Evolutionary conservation across 1,284 basidiomycete species (phyloP).

Genomic region (Trametes hirsuta): DNA sequence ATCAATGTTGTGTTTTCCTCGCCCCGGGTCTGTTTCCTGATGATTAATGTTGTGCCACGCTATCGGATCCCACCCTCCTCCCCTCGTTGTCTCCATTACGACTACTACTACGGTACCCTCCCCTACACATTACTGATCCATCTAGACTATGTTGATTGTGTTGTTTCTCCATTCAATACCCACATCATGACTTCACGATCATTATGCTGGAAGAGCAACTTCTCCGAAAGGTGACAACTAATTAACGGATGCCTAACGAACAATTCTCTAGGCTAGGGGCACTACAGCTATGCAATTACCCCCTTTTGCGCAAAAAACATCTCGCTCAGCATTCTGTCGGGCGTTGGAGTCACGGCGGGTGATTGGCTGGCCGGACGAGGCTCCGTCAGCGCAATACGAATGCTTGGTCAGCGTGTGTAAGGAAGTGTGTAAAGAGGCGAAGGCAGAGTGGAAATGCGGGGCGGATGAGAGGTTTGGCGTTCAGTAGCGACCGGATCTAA

Average conservation of each 20-base stretch:
- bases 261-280: too few relatives aligned
- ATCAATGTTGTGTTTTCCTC: constrained; percentile 12
- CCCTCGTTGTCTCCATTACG: constrained; percentile 4
- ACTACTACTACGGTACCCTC: constrained; percentile 16
- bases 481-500: background rate
- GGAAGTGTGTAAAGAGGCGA: too few relatives aligned
- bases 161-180: constrained; percentile 10
- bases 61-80: constrained; percentile 11
- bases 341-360: too few relatives aligned
- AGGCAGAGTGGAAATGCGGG: too few relatives aligned
- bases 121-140: constrained; percentile 17
- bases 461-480: background rate
- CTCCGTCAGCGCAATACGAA: too few relatives aligned
- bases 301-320: too few relatives aligned
- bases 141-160: constrained; percentile 26
- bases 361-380: too few relatives aligned
- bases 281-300: too few relatives aligned
- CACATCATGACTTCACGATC: constrained; percentile 2
- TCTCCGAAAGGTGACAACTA: too few relatives aligned
- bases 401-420: too few relatives aligned
- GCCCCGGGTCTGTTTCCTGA: constrained; percentile 9
- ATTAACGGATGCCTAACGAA: too few relatives aligned
- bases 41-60: constrained; percentile 23
- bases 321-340: too few relatives aligned
- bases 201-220: background rate